phyloP scores from a whole-genome alignment of 106 monocot species.

The Allium sativum region DNA sequence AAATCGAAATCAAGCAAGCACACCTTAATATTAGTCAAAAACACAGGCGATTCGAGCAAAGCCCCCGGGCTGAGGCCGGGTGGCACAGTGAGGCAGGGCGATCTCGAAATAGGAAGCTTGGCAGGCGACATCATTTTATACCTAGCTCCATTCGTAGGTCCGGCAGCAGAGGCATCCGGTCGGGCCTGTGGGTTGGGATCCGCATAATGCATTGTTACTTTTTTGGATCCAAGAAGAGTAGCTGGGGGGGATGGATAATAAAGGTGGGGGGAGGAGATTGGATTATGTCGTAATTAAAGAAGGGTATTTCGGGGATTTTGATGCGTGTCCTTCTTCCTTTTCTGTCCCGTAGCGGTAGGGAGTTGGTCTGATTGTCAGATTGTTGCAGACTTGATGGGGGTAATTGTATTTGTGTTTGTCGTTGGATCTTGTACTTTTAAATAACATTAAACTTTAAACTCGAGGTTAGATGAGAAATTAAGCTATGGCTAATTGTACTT shows the following conservation, averaged over 20 bases:
- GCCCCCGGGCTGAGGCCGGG: constrained; percentile 61
- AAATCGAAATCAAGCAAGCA: too few species aligned
- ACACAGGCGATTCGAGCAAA: constrained; percentile 81
- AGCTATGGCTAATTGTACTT: too few species aligned
- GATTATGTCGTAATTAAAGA: not conserved
- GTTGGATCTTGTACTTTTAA: too few species aligned
- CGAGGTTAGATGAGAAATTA: too few species aligned
- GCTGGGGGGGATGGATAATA: too few species aligned
- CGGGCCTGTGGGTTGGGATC: not conserved
- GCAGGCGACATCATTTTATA: constrained; percentile 75
- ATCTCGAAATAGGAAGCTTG: constrained; percentile 47
- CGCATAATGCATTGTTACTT: constrained; percentile 3
- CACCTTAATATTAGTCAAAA: constrained; percentile 73
- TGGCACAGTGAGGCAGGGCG: constrained; percentile 54
- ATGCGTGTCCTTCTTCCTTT: not conserved
- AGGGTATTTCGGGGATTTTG: constrained; percentile 29
- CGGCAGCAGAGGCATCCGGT: constrained; percentile 10
- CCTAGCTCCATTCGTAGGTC: constrained; percentile 23
- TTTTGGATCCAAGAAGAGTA: not conserved
- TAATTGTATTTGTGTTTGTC: too few species aligned
- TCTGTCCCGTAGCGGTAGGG: not conserved
- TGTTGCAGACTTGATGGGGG: not conserved
- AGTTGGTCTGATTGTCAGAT: constrained; percentile 1
- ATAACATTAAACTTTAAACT: too few species aligned
- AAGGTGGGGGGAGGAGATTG: not conserved